phyloP scores from a whole-genome alignment of 176 grass and related monocot genomes.

The Paspalum vaginatum region DNA sequence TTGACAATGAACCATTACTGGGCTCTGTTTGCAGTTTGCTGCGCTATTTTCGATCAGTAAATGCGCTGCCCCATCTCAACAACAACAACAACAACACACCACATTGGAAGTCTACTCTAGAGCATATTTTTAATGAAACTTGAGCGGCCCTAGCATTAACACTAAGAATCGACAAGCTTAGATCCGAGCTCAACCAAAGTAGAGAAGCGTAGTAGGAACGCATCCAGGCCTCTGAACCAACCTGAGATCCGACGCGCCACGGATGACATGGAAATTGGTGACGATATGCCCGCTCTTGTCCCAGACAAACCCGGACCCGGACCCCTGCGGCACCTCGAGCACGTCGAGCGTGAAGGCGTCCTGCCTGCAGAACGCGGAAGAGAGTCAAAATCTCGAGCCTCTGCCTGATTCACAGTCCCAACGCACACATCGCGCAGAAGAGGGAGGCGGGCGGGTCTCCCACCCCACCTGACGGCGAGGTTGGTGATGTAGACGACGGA shows the following conservation, averaged over 20 bases:
- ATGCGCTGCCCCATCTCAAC: background rate
- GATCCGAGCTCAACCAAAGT: background rate
- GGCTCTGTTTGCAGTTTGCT: background rate
- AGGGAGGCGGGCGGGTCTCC: too few species aligned
- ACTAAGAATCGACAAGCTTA: background rate
- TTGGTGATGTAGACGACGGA: constrained; percentile 99
- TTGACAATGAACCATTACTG: background rate
- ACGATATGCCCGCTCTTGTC: constrained; percentile 92
- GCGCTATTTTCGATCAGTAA: background rate
- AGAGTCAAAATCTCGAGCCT: constrained; percentile 6
- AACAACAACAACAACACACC: background rate
- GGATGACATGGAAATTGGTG: constrained; percentile 97
- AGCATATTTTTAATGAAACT: background rate
- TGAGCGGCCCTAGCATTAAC: background rate
- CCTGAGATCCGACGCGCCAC: constrained; percentile 91
- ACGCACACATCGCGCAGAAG: too few species aligned
- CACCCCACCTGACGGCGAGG: constrained; percentile 66
- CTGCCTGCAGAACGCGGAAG: constrained; percentile 53
- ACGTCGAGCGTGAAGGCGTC: constrained; percentile 98
- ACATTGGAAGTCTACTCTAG: background rate
- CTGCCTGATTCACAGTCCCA: background rate
- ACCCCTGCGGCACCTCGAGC: constrained; percentile 96
- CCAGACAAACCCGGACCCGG: constrained; percentile 95
- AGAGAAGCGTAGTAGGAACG: background rate
- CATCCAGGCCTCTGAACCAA: constrained; percentile 28